These are phyloP conservation scores for Calonectria pauciramosa DNA, from an alignment of 2,329 filamentous ascomycete genomes.

Conservation along the genomic window DNA sequence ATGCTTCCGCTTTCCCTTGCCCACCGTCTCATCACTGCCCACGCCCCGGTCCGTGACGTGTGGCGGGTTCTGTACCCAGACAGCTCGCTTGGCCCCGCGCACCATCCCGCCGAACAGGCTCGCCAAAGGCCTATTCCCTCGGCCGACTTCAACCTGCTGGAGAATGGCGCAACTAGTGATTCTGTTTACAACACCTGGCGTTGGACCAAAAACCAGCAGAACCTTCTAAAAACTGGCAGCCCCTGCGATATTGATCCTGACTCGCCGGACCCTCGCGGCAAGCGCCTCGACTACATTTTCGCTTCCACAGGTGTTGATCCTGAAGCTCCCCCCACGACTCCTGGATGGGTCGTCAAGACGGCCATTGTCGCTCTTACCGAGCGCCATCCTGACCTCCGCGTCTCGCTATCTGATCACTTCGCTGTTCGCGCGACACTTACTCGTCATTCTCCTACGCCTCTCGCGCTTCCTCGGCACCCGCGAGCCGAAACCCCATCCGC, in stretches of 20 bases:
- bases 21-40: conserved; percentile 84
- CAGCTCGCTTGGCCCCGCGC: conserved; percentile 82
- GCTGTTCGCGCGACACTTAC: conserved; percentile 85
- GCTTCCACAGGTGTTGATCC: conserved; percentile 67
- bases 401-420: conserved; percentile 95
- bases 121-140: conserved; percentile 78
- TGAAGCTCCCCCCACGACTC: conserved; percentile 47
- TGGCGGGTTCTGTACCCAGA: conserved; percentile 90
- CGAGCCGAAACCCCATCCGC: conserved; percentile 39
- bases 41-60: conserved; percentile 82
- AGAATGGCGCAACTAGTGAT: conserved; percentile 91
- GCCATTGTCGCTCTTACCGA: conserved; percentile 84
- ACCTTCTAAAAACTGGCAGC: conserved; percentile 73
- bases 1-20: conserved; percentile 91
- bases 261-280: conserved; percentile 79
- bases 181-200: conserved; percentile 92
- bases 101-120: conserved; percentile 75
- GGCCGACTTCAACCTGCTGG: conserved; percentile 80
- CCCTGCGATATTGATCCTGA: conserved; percentile 72
- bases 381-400: conserved; percentile 83
- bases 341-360: conserved; percentile 77
- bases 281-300: conserved; percentile 96
- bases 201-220: conserved; percentile 81
- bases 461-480: conserved; percentile 30
- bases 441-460: conserved; percentile 55